Evolutionary conservation across 768 basidiomycete species (phyloP).

Genomic region (Termitomyces eurrhizus): DNA sequence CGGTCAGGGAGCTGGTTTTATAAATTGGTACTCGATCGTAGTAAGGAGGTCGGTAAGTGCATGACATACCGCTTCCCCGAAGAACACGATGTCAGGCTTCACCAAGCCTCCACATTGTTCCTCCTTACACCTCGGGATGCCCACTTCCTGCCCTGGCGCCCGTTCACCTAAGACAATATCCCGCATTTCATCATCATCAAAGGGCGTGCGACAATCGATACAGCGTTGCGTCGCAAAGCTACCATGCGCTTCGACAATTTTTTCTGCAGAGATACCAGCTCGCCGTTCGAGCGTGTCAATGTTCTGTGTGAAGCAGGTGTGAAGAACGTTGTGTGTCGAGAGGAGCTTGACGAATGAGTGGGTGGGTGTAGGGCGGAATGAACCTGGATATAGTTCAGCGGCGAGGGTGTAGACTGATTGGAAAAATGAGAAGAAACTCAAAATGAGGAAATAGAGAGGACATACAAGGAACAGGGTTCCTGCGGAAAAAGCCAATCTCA

Average conservation of each 20-base stretch:
- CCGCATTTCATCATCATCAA: slow-evolving; percentile 66
- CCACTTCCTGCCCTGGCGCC: slow-evolving; percentile 32
- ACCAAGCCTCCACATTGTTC: slow-evolving; percentile 64
- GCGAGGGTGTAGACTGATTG: slow-evolving; percentile 82
- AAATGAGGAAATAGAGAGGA: slow-evolving; percentile 1
- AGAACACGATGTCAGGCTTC: slow-evolving; percentile 95
- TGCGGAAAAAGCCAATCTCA: slow-evolving; percentile 81
- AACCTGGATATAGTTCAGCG: slow-evolving; percentile 89
- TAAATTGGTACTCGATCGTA: not conserved
- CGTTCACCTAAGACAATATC: slow-evolving; percentile 13
- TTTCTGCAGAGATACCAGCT: slow-evolving; percentile 68
- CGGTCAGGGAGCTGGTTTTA: slow-evolving; percentile 60
- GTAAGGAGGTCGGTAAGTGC: not conserved
- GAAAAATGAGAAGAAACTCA: not conserved
- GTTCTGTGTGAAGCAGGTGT: slow-evolving; percentile 85
- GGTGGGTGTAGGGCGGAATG: slow-evolving; percentile 80
- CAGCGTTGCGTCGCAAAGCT: slow-evolving; percentile 89
- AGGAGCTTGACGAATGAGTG: slow-evolving; percentile 90
- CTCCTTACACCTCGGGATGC: slow-evolving; percentile 59
- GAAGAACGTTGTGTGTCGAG: slow-evolving; percentile 61
- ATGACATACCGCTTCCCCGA: slow-evolving; percentile 68
- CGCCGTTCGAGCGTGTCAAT: slow-evolving; percentile 89
- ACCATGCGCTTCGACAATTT: slow-evolving; percentile 93
- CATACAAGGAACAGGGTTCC: slow-evolving; percentile 78
- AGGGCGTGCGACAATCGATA: slow-evolving; percentile 61